Evolutionary conservation across 495 filamentous ascomycete genomes (phyloP).

Genomic region (Annulohypoxylon nitens): DNA sequence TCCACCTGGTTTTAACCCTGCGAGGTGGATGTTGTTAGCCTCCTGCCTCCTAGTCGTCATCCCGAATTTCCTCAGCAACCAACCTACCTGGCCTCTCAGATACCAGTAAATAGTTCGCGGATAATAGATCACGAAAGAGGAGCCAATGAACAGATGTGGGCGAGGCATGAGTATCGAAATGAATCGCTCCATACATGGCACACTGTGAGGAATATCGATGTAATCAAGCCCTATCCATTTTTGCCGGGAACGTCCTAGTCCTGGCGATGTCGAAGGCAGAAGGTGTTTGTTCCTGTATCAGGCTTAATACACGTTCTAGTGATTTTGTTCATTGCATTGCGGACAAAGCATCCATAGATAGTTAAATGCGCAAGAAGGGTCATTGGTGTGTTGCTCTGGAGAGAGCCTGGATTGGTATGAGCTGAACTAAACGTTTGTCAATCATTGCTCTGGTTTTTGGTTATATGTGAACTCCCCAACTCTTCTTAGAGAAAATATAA

Average conservation of each 20-base stretch:
- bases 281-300: not conserved
- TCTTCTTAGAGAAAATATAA: too few species aligned
- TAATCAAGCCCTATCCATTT: not conserved
- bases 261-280: not conserved
- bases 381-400: too few species aligned
- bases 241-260: too few species aligned
- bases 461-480: too few species aligned
- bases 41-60: not conserved
- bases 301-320: not conserved
- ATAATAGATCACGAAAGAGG: not conserved
- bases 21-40: conserved; percentile 72
- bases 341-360: not conserved
- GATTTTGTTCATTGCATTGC: not conserved
- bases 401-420: not conserved
- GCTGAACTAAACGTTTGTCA: too few species aligned
- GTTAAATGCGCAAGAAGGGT: not conserved
- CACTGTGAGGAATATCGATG: not conserved
- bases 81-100: not conserved
- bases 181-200: not conserved
- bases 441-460: too few species aligned
- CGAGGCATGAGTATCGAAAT: not conserved
- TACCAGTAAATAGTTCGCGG: not conserved
- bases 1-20: conserved; percentile 95
- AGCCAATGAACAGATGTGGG: not conserved
- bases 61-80: not conserved